Percentiles rank a stretch among this genome's conserved stretches.
Conservation (phyloP, 1,139 yeast genomes). For the Lodderomyces metapsilosis region DNA sequence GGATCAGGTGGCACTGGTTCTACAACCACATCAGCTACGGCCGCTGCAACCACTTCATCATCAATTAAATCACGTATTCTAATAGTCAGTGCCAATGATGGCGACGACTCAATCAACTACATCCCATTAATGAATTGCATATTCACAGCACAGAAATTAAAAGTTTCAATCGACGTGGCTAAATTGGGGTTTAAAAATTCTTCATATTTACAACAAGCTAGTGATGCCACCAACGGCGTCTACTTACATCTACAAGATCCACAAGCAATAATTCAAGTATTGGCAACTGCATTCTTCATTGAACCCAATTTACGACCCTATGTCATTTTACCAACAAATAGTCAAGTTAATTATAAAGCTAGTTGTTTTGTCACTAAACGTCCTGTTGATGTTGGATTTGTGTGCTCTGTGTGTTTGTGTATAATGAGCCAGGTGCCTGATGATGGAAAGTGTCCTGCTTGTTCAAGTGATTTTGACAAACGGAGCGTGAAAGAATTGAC, state of each 20-base stretch:
- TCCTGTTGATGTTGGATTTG: slow-evolving; percentile 89
- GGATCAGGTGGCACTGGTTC: slow-evolving; percentile 13
- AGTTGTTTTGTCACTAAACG: slow-evolving; percentile 89
- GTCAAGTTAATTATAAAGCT: slow-evolving; percentile 89
- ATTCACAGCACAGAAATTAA: slow-evolving; percentile 93
- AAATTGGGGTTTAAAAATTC: slow-evolving; percentile 71
- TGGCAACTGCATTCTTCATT: slow-evolving; percentile 66
- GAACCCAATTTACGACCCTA: slow-evolving; percentile 79
- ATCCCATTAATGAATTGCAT: slow-evolving; percentile 94
- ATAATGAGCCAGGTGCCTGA: slow-evolving; percentile 64
- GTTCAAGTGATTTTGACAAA: slow-evolving; percentile 53
- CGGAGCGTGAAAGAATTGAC: slow-evolving; percentile 37
- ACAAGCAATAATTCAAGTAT: slow-evolving; percentile 69
- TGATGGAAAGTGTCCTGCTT: slow-evolving; percentile 56
- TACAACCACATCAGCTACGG: slow-evolving; percentile 11
- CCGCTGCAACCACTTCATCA: slow-evolving; percentile 13
- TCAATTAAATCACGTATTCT: slow-evolving; percentile 69
- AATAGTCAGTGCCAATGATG: slow-evolving; percentile 69
- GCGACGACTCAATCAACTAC: slow-evolving; percentile 74
- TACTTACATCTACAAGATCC: slow-evolving; percentile 77
- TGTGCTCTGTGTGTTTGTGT: slow-evolving; percentile 93
- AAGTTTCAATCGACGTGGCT: slow-evolving; percentile 86
- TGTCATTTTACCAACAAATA: slow-evolving; percentile 78
- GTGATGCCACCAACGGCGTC: slow-evolving; percentile 92
- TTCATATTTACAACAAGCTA: slow-evolving; percentile 90